Evolutionary conservation across 2,329 filamentous ascomycete species (phyloP), one percentile per base, ranked within the genome.

Genomic region (Diaporthe destruens): DNA sequence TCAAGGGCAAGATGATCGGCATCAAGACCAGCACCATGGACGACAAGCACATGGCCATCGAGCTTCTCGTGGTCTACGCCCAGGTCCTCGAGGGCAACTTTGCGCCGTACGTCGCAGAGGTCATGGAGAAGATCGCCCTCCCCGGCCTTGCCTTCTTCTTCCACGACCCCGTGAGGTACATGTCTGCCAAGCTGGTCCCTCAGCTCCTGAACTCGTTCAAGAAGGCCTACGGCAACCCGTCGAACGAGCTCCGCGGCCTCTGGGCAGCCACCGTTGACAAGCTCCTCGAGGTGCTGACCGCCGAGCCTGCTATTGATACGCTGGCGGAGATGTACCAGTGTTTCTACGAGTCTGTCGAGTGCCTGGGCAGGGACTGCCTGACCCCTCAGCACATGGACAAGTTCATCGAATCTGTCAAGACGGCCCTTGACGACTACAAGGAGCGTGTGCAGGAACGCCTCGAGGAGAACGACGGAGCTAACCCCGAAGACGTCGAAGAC

Each of bases 31-130:
- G 94, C 81, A 94, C 93, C 12, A 92, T 99, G 82, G 96, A 99
- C 78, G 96, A 99, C 84, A 99, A 99, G 87, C 95, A 98, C 82
- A 98, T 98, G 89, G 96, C 96, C n/a, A 98, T 99, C 76, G 96
- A 99, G 84, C 90, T 99, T 69, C 93, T 99, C 74, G 95, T 97
- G 59, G 96, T 99, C 75, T 99, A 99, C 80, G 96, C 96, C 1
- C 95, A 98, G 81, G 95, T 98, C 34, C 88, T 99, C n/a, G 94
- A 98, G 81, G 94, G 89, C 29, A 90, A 93, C 39, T 99, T 99
- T 80, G 95, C 96, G 69, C 94, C 94, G 1, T 98, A 97, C 76
- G 96, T 98, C 68, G 87, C 92, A 56, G 92, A 97, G 74, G 97
- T 98, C 72, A 96, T 98, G 93, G 94, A 98, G 82, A 96, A 96